These are phyloP conservation scores for Rhizopus arrhizus DNA, from an alignment of 371 early-diverging fungal species.

Conservation along the genomic window DNA sequence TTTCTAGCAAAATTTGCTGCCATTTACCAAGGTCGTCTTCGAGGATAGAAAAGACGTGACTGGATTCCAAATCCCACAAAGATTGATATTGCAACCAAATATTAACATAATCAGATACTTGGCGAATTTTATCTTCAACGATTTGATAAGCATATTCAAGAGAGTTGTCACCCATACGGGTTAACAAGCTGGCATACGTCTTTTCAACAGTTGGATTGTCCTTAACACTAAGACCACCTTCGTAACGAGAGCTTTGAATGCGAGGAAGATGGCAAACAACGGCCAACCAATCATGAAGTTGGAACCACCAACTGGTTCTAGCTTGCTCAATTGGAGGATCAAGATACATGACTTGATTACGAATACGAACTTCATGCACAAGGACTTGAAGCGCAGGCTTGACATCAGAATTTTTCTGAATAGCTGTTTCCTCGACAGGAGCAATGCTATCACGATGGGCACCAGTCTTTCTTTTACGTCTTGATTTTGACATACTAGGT, in stretches of 20 bases:
- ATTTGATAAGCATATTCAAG: slow-evolving; percentile 80
- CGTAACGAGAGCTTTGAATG: slow-evolving; percentile 91
- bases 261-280: slow-evolving; percentile 77
- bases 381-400: slow-evolving; percentile 66
- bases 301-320: slow-evolving; percentile 83
- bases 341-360: slow-evolving; percentile 94
- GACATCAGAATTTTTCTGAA: slow-evolving; percentile 54
- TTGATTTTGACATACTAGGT: slow-evolving; percentile 47
- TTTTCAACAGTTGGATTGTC: slow-evolving; percentile 57
- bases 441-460: slow-evolving; percentile 35
- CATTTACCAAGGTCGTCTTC: slow-evolving; percentile 91
- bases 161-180: slow-evolving; percentile 70
- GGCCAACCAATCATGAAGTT: slow-evolving; percentile 92
- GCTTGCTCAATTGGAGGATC: slow-evolving; percentile 96
- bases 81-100: slow-evolving; percentile 98
- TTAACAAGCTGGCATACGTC: slow-evolving; percentile 76
- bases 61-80: slow-evolving; percentile 94
- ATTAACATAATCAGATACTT: slow-evolving; percentile 84
- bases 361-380: slow-evolving; percentile 84
- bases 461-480: slow-evolving; percentile 61
- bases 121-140: slow-evolving; percentile 78
- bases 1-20: slow-evolving; percentile 93
- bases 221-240: slow-evolving; percentile 71
- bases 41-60: slow-evolving; percentile 79
- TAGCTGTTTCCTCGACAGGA: slow-evolving; percentile 39